Percentiles rank a stretch among this genome's conserved stretches.
These are phyloP conservation scores for Plasmodium yoelii DNA, from an alignment of 169 alveolate species.

Conservation along the genomic window DNA sequence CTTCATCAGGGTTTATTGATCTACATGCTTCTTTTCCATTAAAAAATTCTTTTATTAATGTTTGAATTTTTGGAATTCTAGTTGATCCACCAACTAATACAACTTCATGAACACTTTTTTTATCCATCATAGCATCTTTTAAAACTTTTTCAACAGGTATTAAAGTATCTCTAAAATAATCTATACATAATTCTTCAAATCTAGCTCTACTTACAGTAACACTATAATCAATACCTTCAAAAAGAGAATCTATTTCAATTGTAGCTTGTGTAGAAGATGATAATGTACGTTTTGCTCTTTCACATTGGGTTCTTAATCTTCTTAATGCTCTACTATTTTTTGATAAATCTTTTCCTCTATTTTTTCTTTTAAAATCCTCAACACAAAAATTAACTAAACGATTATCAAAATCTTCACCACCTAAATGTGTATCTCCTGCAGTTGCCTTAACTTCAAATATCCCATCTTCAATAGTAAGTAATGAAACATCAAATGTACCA, in stretches of 20 bases:
- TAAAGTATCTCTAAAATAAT: conserved; percentile 95
- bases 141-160: conserved; percentile 97
- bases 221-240: conserved; percentile 96
- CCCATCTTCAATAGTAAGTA: conserved; percentile 97
- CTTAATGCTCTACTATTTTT: conserved; percentile 94
- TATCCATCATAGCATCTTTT: conserved; percentile 94
- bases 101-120: conserved; percentile 95
- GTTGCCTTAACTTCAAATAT: conserved; percentile 98
- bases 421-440: conserved; percentile 99
- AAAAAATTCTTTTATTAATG: conserved; percentile 93
- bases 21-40: conserved; percentile 94
- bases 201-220: conserved; percentile 97
- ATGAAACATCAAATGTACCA: conserved; percentile 98
- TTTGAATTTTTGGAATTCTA: conserved; percentile 96
- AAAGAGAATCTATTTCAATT: conserved; percentile 96
- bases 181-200: conserved; percentile 97
- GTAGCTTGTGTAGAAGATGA: conserved; percentile 97
- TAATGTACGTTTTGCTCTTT: conserved; percentile 98
- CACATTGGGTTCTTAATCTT: conserved; percentile 97
- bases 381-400: conserved; percentile 96
- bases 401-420: conserved; percentile 99
- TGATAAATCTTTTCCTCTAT: conserved; percentile 91
- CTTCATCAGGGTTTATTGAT: conserved; percentile 96
- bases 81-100: conserved; percentile 99
- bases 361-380: conserved; percentile 95